Evolutionary conservation across 306 rosid genomes (phyloP), one percentile per base, ranked within the genome.

Genomic region (Alnus glutinosa): DNA sequence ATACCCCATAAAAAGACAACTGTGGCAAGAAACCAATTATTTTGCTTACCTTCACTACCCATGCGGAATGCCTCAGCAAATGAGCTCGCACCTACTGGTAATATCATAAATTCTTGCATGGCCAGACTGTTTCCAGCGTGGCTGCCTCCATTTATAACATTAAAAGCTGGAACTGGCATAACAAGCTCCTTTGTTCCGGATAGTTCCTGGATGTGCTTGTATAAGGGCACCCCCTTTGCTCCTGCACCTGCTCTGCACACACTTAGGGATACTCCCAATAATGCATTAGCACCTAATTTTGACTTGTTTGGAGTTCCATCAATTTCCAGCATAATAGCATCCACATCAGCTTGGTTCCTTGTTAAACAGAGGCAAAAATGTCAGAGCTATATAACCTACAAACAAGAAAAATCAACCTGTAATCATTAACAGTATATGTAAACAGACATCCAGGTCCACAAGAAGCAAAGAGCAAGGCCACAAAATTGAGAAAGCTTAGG

Each of bases 111-210:
- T 71, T 95, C 99, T 87, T 95, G 99, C 99, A 95, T 91, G 55
- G 99, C 98, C 70, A 95, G 85, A 79, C 93, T 95, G 79, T 95
- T 95, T 69, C 99, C 99, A 52, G 99, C 99, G 82, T 95, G 99
- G 83, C 92, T 95, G 3, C 98, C 99, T 7, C 99, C 98, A 59
- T 95, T 95, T 48, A 95, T 95, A 54, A 95, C 99, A 86, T 95
- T 95, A 75, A 95, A 95, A 86, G 99, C 99, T 13, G 99, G 99
- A 74, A 95, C 97, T 0, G 98, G 99, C 99, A 95, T 93, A 66
- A 95, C 94, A 75, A 93, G 99, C 85, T 95, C 99, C 69, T 90
- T 90, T 1, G 96, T 93, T 76, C 93, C 92, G 2, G 99, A 95
- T 48, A 93, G 78, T 75, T 93, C 94, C 81, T 93, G 99, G 69